phyloP scores from a whole-genome alignment of 2,329 filamentous ascomycete species.

The Ascochyta rabiei region DNA sequence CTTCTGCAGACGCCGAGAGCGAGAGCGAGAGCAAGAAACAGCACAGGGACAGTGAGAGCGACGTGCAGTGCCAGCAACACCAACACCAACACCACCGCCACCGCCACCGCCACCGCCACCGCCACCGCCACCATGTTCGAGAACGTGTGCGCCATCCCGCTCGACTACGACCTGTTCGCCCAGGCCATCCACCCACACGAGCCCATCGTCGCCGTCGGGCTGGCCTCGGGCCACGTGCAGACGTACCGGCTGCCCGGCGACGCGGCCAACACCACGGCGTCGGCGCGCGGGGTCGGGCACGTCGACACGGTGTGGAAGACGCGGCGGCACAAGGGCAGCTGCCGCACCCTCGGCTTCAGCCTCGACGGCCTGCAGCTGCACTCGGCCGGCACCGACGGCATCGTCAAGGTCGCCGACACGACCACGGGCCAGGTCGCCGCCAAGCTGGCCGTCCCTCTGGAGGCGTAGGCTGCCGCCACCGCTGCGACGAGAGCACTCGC shows the following conservation, averaged over 20 bases:
- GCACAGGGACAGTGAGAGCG: too few species aligned
- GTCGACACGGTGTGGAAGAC: slow-evolving; percentile 89
- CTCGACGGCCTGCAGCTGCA: slow-evolving; percentile 74
- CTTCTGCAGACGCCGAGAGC: too few species aligned
- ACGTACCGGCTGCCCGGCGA: slow-evolving; percentile 75
- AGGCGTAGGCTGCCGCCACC: slow-evolving; percentile 37
- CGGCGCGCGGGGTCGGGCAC: slow-evolving; percentile 69
- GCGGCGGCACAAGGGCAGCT: slow-evolving; percentile 90
- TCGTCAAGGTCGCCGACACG: slow-evolving; percentile 65
- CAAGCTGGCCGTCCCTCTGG: slow-evolving; percentile 77
- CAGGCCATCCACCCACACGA: slow-evolving; percentile 85
- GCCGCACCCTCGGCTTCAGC: slow-evolving; percentile 78
- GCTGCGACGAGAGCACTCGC: not conserved
- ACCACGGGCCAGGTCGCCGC: slow-evolving; percentile 72
- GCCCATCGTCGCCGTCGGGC: slow-evolving; percentile 83
- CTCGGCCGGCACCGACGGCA: slow-evolving; percentile 66
- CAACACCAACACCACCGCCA: too few species aligned
- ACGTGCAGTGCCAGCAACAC: too few species aligned
- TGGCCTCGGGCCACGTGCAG: slow-evolving; percentile 84
- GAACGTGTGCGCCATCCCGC: slow-evolving; percentile 86
- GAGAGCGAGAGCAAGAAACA: too few species aligned
- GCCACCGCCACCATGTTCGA: slow-evolving; percentile 71
- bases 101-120: too few species aligned
- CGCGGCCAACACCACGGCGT: slow-evolving; percentile 54
- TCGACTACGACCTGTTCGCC: slow-evolving; percentile 84